A percentile compares a stretch with the other conserved stretches of the same genome.
Evolutionary conservation across 2,329 filamentous ascomycete genomes (phyloP).

Genomic region (Aureobasidium sp.): DNA sequence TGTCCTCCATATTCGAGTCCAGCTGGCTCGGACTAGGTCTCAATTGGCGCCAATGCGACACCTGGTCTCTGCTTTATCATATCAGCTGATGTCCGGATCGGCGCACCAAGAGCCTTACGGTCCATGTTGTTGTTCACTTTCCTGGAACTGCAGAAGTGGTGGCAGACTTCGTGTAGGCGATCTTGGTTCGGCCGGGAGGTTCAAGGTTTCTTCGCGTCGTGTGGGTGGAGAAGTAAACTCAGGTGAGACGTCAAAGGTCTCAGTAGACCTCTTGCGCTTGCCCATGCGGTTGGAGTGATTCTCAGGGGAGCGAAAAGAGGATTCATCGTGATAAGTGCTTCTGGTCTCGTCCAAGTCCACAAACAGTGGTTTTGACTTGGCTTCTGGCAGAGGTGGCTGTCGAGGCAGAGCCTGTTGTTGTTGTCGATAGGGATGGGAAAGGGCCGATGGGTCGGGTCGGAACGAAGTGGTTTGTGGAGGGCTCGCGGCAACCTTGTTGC

Average conservation of each 20-base stretch:
- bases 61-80: neutral
- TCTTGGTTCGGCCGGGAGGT: neutral
- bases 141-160: neutral
- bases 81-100: neutral
- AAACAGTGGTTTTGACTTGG: neutral
- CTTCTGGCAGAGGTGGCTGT: neutral
- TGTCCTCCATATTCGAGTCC: neutral
- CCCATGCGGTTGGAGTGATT: neutral
- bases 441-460: neutral
- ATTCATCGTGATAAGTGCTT: neutral
- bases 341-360: neutral
- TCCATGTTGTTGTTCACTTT: neutral
- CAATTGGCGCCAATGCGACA: neutral
- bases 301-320: neutral
- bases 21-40: neutral
- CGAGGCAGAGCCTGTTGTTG: neutral
- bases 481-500: neutral
- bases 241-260: neutral
- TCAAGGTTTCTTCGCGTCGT: neutral
- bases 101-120: neutral
- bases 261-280: conserved; percentile 5
- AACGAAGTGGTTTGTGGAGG: conserved; percentile 3
- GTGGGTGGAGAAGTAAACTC: neutral
- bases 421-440: neutral
- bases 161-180: conserved; percentile 5